Percentiles rank a stretch among this genome's conserved stretches.
phyloP scores from a whole-genome alignment of 1,139 yeast species.

The Hemisphaericaspora xylanilytica region DNA sequence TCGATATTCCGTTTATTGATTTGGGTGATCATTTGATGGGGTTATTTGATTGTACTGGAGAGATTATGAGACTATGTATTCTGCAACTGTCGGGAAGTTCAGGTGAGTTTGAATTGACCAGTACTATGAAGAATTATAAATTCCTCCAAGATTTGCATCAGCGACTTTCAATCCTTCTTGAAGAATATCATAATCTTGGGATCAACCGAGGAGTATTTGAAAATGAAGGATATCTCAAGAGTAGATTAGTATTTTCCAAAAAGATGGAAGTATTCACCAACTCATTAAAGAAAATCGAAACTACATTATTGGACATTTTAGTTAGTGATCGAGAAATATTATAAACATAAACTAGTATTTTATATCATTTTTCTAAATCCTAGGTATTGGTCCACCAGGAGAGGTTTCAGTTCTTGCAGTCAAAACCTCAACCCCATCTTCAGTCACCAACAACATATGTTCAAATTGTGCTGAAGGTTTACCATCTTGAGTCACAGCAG shows the following conservation, averaged over 20 bases:
- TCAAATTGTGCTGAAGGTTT: constrained; percentile 90
- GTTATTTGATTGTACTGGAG: constrained; percentile 42
- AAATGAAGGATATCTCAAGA: constrained; percentile 16
- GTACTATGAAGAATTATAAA: constrained; percentile 11
- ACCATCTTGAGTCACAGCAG: constrained; percentile 87
- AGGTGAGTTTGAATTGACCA: constrained; percentile 10
- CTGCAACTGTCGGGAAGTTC: constrained; percentile 13
- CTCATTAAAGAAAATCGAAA: constrained; percentile 26
- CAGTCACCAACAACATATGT: constrained; percentile 90
- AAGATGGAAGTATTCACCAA: constrained; percentile 27
- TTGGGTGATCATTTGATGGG: constrained; percentile 38
- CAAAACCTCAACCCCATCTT: constrained; percentile 87
- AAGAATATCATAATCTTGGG: constrained; percentile 20
- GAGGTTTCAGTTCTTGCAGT: constrained; percentile 75
- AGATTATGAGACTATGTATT: constrained; percentile 32
- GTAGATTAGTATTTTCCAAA: constrained; percentile 18
- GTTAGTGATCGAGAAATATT: constrained; percentile 21
- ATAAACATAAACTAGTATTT: constrained; percentile 1
- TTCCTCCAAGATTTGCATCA: constrained; percentile 12
- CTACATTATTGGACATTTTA: constrained; percentile 24
- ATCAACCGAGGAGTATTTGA: constrained; percentile 22
- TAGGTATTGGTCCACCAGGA: constrained; percentile 83
- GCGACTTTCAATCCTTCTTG: constrained; percentile 8
- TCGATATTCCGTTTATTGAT: constrained; percentile 11
- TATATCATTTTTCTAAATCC: constrained; percentile 30